Evolutionary conservation across 768 basidiomycete species (phyloP).

Genomic region (Dictyophora rubrovolvata): DNA sequence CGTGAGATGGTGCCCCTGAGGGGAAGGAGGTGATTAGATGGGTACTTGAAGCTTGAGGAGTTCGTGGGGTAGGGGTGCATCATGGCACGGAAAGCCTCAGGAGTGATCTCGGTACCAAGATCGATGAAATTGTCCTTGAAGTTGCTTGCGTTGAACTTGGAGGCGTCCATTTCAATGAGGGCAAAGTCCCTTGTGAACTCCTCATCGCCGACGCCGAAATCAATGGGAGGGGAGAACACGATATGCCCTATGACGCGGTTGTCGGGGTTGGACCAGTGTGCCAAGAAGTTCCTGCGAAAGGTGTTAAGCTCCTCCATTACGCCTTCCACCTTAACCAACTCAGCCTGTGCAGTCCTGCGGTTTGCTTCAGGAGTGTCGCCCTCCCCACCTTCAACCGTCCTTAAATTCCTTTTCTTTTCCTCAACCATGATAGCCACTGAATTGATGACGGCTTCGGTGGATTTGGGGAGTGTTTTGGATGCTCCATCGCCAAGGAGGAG

Average conservation of each 20-base stretch:
- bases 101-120: constrained; percentile 3
- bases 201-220: background rate
- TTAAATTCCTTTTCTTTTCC: too few relatives aligned
- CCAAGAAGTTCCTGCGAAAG: constrained; percentile 12
- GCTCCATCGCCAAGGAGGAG: constrained; percentile 17
- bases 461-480: constrained; percentile 11
- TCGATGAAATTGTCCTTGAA: constrained; percentile 19
- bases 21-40: constrained; percentile 22
- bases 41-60: constrained; percentile 19
- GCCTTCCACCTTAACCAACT: constrained; percentile 14
- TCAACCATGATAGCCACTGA: too few relatives aligned
- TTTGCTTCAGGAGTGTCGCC: background rate
- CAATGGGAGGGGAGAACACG: background rate
- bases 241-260: constrained; percentile 3
- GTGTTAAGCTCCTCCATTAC: constrained; percentile 19
- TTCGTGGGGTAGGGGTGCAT: background rate
- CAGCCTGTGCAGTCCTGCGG: too few relatives aligned
- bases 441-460: background rate
- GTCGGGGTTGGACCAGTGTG: background rate
- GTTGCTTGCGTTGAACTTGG: constrained; percentile 15
- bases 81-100: background rate
- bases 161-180: constrained; percentile 19
- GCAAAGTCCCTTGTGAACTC: constrained; percentile 10
- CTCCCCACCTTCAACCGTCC: constrained; percentile 1
- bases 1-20: constrained; percentile 23